A percentile compares a stretch with the other conserved stretches of the same genome.
Evolutionary conservation across 202 grass and related monocot species (phyloP).

Genomic region (Setaria italica): DNA sequence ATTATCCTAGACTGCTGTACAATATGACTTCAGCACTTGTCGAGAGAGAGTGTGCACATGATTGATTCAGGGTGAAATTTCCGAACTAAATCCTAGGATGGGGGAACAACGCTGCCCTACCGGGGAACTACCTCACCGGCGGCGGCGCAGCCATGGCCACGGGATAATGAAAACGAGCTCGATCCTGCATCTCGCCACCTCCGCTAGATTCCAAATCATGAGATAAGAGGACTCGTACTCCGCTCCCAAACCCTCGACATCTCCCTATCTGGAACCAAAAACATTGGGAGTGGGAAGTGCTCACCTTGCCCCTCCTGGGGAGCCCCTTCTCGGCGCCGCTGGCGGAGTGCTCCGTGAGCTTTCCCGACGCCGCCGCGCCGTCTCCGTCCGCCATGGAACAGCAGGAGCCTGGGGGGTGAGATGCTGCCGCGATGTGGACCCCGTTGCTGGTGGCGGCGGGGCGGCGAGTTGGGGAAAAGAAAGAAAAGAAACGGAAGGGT

Average conservation of each 20-base stretch:
- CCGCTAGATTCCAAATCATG: neutral
- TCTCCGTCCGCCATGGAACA: slow-evolving; percentile 45
- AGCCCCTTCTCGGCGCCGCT: slow-evolving; percentile 31
- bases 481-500: neutral
- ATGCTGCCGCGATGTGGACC: neutral
- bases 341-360: slow-evolving; percentile 28
- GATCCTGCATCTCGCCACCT: slow-evolving; percentile 4
- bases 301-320: slow-evolving; percentile 42
- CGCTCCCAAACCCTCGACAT: neutral
- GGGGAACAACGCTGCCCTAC: neutral
- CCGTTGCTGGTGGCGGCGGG: neutral
- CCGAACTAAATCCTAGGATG: slow-evolving; percentile 13
- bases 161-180: slow-evolving; percentile 10
- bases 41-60: neutral
- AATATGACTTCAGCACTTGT: neutral
- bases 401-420: neutral
- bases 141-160: neutral
- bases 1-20: neutral
- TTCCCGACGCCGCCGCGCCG: slow-evolving; percentile 36
- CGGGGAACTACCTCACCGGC: neutral
- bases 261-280: neutral
- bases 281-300: neutral
- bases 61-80: neutral
- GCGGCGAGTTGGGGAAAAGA: slow-evolving; percentile 8
- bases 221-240: neutral